These are phyloP conservation scores for Posidonia oceanica DNA, from an alignment of 116 monocot species.

Conservation along the genomic window DNA sequence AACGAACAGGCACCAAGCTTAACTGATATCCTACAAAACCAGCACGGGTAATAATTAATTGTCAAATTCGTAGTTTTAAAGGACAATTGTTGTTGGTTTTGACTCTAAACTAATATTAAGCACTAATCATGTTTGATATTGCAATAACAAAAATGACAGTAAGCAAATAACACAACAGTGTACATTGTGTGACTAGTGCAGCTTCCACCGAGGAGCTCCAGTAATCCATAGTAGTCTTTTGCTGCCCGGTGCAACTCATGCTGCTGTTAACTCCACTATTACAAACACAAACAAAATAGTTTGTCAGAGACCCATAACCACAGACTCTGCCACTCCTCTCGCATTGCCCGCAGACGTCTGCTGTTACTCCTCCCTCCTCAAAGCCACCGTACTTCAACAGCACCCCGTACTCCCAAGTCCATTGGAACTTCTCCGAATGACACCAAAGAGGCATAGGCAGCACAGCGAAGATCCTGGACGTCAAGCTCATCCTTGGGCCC, in stretches of 20 bases:
- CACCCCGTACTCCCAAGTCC: conserved; percentile 20
- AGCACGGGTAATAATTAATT: no score
- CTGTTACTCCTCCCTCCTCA: conserved; percentile 1
- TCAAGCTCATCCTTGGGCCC: conserved; percentile 16
- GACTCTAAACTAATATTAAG: no score
- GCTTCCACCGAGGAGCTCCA: background rate
- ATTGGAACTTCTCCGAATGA: conserved; percentile 14
- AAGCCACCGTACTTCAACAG: conserved; percentile 10
- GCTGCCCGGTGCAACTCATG: conserved; percentile 6
- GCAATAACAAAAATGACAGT: no score
- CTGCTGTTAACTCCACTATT: conserved; percentile 14
- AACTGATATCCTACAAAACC: no score
- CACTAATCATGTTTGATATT: no score
- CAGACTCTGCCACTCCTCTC: conserved; percentile 16
- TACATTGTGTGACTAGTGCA: background rate
- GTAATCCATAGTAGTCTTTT: background rate
- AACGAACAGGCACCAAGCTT: no score
- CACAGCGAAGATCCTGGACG: conserved; percentile 4
- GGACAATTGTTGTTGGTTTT: no score
- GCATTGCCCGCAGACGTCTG: conserved; percentile 9
- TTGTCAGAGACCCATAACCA: conserved; percentile 10
- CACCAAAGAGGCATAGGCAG: conserved; percentile 13
- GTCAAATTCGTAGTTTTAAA: no score
- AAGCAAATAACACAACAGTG: background rate
- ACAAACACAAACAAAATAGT: conserved; percentile 19